These are phyloP conservation scores for Clohesyomyces aquaticus DNA, from an alignment of 495 filamentous ascomycete species.

Conservation along the genomic window DNA sequence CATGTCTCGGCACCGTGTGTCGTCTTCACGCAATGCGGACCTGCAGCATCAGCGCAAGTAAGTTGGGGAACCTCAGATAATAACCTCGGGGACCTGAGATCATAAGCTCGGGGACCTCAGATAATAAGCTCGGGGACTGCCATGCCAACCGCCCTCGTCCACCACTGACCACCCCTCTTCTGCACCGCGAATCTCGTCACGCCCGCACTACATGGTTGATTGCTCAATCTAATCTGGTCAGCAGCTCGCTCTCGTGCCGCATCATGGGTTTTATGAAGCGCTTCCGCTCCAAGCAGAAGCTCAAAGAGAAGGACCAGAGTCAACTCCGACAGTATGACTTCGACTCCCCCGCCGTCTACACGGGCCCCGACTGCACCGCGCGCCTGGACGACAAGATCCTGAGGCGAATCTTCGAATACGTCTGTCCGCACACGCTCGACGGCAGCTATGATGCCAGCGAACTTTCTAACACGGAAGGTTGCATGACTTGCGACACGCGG, in stretches of 20 bases:
- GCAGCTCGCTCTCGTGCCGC: slow-evolving; percentile 28
- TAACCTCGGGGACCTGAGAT: no score
- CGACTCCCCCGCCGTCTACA: slow-evolving; percentile 39
- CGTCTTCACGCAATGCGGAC: slow-evolving; percentile 22
- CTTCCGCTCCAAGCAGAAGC: slow-evolving; percentile 50
- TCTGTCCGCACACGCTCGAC: slow-evolving; percentile 84
- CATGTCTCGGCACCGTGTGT: slow-evolving; percentile 27
- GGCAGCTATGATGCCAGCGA: slow-evolving; percentile 80
- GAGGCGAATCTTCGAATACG: slow-evolving; percentile 71
- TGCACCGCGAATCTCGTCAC: neutral
- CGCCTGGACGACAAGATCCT: slow-evolving; percentile 67
- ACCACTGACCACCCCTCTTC: slow-evolving; percentile 1
- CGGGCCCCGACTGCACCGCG: slow-evolving; percentile 53
- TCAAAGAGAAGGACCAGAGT: slow-evolving; percentile 33
- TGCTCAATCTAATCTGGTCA: slow-evolving; percentile 19
- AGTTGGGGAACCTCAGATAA: slow-evolving; percentile 1
- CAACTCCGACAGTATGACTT: slow-evolving; percentile 17
- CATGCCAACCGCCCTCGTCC: slow-evolving; percentile 1
- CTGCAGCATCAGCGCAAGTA: slow-evolving; percentile 11
- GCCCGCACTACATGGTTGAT: slow-evolving; percentile 2
- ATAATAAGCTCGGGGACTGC: slow-evolving; percentile 1
- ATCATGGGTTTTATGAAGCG: slow-evolving; percentile 55
- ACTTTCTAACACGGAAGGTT: slow-evolving; percentile 80
- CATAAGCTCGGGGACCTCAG: slow-evolving; percentile 2
- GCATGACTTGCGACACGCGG: slow-evolving; percentile 93